These are phyloP conservation scores for Striga asiatica DNA, from an alignment of 257 asterid species.

Conservation along the genomic window DNA sequence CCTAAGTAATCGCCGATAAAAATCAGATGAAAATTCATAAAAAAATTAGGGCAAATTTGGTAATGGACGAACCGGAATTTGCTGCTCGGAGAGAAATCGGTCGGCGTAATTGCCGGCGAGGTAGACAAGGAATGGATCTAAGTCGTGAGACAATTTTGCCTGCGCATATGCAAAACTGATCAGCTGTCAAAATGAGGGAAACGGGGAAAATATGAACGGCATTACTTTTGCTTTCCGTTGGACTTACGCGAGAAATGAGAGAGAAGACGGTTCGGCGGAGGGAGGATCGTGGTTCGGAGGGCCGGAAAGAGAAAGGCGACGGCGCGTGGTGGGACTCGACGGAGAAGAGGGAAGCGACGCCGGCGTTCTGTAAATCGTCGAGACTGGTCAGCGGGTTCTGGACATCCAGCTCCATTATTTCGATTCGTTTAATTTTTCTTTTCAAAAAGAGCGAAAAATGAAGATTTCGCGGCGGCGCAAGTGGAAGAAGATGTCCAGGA, in stretches of 20 bases:
- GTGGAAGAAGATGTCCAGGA: conserved; percentile 3
- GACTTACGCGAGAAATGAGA: conserved; percentile 33
- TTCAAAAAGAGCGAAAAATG: not conserved
- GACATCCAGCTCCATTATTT: conserved; percentile 36
- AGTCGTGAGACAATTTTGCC: conserved; percentile 26
- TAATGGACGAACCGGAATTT: conserved; percentile 26
- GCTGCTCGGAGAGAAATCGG: conserved; percentile 42
- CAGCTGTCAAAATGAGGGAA: not conserved
- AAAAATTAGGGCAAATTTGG: too few species aligned
- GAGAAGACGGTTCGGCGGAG: conserved; percentile 34
- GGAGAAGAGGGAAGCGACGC: conserved; percentile 39
- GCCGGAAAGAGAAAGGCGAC: too few species aligned
- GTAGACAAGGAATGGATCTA: conserved; percentile 38
- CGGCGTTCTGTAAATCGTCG: conserved; percentile 24
- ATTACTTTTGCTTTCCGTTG: not conserved
- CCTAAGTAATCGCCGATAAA: conserved; percentile 21
- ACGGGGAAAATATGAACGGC: not conserved
- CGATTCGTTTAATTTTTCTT: not conserved
- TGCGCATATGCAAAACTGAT: conserved; percentile 10
- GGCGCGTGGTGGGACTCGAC: conserved; percentile 47
- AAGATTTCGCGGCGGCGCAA: not conserved
- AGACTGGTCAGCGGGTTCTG: conserved; percentile 30
- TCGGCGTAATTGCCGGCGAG: conserved; percentile 53
- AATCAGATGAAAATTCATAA: not conserved
- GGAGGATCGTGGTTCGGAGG: too few species aligned